A percentile compares a stretch with the other conserved stretches of the same genome.
Conservation (phyloP, 176 grass and related monocot species). For the Chrysopogon serrulatus region DNA sequence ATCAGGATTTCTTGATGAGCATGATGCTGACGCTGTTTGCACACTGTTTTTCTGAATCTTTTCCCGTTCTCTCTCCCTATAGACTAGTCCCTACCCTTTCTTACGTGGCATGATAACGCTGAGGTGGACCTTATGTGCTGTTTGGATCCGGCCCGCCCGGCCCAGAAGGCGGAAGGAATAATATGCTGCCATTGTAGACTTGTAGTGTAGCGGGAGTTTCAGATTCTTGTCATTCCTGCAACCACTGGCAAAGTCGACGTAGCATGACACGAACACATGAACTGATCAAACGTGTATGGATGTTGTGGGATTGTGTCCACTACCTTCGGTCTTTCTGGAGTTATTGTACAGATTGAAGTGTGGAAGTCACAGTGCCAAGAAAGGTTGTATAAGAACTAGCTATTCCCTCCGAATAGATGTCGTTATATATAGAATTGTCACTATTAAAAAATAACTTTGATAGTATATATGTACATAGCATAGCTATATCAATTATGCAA, state of each 20-base stretch:
- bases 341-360: not conserved
- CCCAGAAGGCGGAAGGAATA: not conserved
- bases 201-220: not conserved
- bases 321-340: not conserved
- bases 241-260: not conserved
- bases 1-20: not conserved
- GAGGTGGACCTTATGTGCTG: not conserved
- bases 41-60: not conserved
- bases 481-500: not conserved
- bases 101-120: conserved; percentile 10
- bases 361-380: not conserved
- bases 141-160: not conserved
- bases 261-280: not conserved
- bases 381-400: not conserved
- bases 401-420: not conserved
- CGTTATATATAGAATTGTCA: not conserved
- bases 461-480: no score
- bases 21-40: not conserved
- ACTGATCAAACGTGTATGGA: not conserved
- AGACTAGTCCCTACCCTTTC: not conserved
- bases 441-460: not conserved
- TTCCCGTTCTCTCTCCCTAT: not conserved
- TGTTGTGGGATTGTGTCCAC: not conserved
- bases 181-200: not conserved
- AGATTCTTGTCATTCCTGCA: not conserved